Percentiles rank a stretch among this genome's conserved stretches.
phyloP scores from a whole-genome alignment of 140 eudicot genomes.

The Senecio squalidus region DNA sequence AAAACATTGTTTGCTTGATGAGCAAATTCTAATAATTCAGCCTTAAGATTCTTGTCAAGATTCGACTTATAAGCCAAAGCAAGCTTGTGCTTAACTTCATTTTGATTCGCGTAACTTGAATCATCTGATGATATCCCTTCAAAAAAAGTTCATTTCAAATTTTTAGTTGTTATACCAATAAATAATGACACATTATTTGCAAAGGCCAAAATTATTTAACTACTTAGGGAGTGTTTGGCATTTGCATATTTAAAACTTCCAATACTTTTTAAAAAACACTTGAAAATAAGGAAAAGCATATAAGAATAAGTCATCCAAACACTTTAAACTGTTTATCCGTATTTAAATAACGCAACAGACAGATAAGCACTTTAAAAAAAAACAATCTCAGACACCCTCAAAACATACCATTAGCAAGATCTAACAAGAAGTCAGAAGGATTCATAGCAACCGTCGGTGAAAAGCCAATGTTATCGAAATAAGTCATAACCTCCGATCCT shows the following conservation, averaged over 20 bases:
- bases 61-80: constrained; percentile 44
- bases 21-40: constrained; percentile 20
- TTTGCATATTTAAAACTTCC: too few relatives aligned
- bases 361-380: neutral
- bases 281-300: too few relatives aligned
- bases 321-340: neutral
- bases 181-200: too few relatives aligned
- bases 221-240: too few relatives aligned
- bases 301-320: too few relatives aligned
- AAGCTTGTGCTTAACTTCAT: constrained; percentile 41
- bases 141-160: too few relatives aligned
- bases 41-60: constrained; percentile 36
- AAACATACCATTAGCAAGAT: constrained; percentile 74
- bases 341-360: too few relatives aligned
- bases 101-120: constrained; percentile 31
- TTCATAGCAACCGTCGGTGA: constrained; percentile 69
- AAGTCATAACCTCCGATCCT: constrained; percentile 46
- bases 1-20: neutral
- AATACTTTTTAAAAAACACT: too few relatives aligned
- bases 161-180: too few relatives aligned
- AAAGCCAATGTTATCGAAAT: constrained; percentile 54
- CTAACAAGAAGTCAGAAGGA: constrained; percentile 75
- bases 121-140: constrained; percentile 58
- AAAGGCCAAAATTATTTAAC: neutral
- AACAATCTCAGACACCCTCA: neutral